Evolutionary conservation across 1,284 basidiomycete genomes (phyloP).

Genomic region (Cutaneotrichosporon sp.): DNA sequence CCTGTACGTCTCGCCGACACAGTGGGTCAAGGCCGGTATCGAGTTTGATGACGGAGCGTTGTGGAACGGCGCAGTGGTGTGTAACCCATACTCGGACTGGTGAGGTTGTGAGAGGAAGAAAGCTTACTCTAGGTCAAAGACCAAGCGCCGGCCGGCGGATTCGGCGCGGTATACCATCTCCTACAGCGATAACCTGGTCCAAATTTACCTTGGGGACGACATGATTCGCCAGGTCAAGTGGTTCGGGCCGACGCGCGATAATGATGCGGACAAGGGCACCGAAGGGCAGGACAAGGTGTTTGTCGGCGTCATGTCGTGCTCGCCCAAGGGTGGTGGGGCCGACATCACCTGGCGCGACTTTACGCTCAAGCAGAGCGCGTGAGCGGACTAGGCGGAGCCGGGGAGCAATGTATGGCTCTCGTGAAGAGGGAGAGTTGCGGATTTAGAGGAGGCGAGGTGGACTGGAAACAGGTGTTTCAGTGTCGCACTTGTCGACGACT

Average conservation of each 20-base stretch:
- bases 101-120: conserved; percentile 14
- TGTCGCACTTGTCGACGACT: too few relatives aligned
- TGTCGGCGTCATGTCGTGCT: conserved; percentile 40
- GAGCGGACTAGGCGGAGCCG: background rate
- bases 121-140: conserved; percentile 24
- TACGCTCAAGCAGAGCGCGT: conserved; percentile 23
- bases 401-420: background rate
- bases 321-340: conserved; percentile 30
- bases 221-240: conserved; percentile 40
- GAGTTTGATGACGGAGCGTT: conserved; percentile 35
- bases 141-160: conserved; percentile 11
- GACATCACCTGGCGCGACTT: conserved; percentile 29
- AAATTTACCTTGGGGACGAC: conserved; percentile 34
- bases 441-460: too few relatives aligned
- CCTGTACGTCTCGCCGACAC: conserved; percentile 28
- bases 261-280: conserved; percentile 9
- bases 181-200: conserved; percentile 13
- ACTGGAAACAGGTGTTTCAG: too few relatives aligned
- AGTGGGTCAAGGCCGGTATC: conserved; percentile 39
- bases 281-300: conserved; percentile 23
- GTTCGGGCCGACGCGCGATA: conserved; percentile 24
- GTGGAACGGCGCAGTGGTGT: conserved; percentile 35
- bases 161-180: conserved; percentile 30
- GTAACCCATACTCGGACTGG: conserved; percentile 42
- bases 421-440: too few relatives aligned